Percentiles rank a stretch among this genome's conserved stretches.
Conservation (phyloP, 2,329 filamentous ascomycete genomes). For the Neobulgaria alba region DNA sequence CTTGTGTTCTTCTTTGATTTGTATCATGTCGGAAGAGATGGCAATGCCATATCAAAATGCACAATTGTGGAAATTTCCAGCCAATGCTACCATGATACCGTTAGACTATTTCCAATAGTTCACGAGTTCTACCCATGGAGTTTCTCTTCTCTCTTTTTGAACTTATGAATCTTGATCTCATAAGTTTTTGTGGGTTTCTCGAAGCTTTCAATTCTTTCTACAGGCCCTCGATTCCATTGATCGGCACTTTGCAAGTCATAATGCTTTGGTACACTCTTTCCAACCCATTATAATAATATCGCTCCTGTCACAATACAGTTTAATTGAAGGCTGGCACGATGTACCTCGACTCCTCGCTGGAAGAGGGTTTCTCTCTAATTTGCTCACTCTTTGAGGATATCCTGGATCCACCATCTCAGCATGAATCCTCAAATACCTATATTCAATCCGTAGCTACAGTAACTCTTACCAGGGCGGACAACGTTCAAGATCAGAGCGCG, state of each 20-base stretch:
- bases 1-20: conserved; percentile 9
- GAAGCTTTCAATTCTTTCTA: too few species aligned
- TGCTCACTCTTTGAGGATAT: conserved; percentile 11
- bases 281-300: conserved; percentile 9
- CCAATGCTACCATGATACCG: conserved; percentile 1
- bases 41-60: conserved; percentile 17
- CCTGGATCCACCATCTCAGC: conserved; percentile 11
- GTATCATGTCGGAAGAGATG: conserved; percentile 11
- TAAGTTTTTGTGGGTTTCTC: too few species aligned
- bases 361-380: conserved; percentile 14
- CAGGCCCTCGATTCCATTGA: too few species aligned
- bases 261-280: conserved; percentile 11
- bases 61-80: conserved; percentile 3
- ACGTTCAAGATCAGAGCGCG: conserved; percentile 12
- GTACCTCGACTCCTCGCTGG: conserved; percentile 18
- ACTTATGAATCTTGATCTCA: too few species aligned
- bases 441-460: conserved; percentile 2
- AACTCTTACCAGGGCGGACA: conserved; percentile 6
- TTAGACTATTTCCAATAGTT: not conserved
- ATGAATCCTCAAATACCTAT: conserved; percentile 6
- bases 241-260: conserved; percentile 20
- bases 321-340: conserved; percentile 8
- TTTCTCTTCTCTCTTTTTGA: too few species aligned
- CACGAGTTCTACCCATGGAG: too few species aligned
- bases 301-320: conserved; percentile 2